Base-by-base conservation (phyloP, 805 yeast species). In the Candida bentonensis region DNA sequence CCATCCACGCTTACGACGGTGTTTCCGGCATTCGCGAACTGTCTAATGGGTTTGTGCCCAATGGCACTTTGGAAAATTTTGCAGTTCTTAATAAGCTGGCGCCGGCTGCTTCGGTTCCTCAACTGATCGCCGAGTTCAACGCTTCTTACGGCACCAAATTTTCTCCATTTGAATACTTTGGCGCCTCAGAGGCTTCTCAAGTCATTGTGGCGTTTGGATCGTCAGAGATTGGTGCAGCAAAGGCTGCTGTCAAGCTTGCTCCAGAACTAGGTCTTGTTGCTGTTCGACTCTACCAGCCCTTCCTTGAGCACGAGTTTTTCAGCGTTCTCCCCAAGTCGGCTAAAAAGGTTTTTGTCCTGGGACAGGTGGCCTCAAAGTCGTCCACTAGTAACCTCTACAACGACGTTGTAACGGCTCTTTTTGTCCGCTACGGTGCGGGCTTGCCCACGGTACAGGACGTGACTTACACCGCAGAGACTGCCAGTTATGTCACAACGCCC, bases 141-240 rank as follows among this genome's bases (percentile, higher is more conserved):
- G 51, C 63, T 17, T 59, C 69, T n/a, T 62, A 77, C 17, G 79
- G 78, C 27, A 67, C 81, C 15, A 49, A 61, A 15, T 75, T 74
- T 57, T 61, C 69, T 41, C 76, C 79, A 22, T 82, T 83, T 55
- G 85, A 83, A 61, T 85, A 80, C 62, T 64, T 59, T 47, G 96
- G 96, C 44, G 67, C 68, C 44, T 58, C 60, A 7, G 61, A 68
- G 45, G 79, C 95, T 5, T 74, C 74, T 40, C 75, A 81, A 21
- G 83, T 88, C n/a, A 79, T 83, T 59, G 89, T 87, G 26, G 69
- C 79, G n/a, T 78, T 82, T 51, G 94, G 95, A 21, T 69, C 92
- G 34, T 62, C 72, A 39, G 87, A 82, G 58, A 67, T 76, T 45
- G 63, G 75, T 45, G 69, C 83, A 34, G 53, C 72, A 41, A 61